Conservation (phyloP, 2,329 filamentous ascomycete genomes). For the Didymella segeticola region DNA sequence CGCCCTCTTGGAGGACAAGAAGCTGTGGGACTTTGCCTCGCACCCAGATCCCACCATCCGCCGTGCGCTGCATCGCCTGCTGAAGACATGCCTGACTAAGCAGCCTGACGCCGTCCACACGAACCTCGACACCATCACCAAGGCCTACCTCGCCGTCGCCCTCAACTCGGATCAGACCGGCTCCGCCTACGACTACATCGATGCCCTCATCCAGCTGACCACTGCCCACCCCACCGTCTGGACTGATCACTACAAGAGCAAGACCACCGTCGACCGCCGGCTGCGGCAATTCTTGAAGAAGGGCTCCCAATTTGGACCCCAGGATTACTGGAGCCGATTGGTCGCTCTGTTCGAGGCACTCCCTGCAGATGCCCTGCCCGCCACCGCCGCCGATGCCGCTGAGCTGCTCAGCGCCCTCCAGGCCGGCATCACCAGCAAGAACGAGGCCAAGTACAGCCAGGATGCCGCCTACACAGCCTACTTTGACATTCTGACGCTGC, state of each 20-base stretch:
- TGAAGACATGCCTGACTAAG: constrained; percentile 59
- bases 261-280: constrained; percentile 62
- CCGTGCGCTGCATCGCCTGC: constrained; percentile 63
- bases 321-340: constrained; percentile 76
- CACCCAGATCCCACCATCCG: constrained; percentile 65
- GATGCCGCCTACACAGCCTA: constrained; percentile 78
- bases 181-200: constrained; percentile 75
- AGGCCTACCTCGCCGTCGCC: constrained; percentile 75
- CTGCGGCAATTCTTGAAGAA: constrained; percentile 78
- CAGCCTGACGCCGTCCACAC: constrained; percentile 50
- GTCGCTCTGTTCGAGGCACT: constrained; percentile 65
- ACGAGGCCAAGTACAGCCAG: constrained; percentile 75
- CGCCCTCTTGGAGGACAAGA: constrained; percentile 68
- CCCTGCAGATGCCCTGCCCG: constrained; percentile 64
- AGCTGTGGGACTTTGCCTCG: constrained; percentile 65
- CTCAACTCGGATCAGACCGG: constrained; percentile 75
- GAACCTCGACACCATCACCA: constrained; percentile 64
- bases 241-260: constrained; percentile 68
- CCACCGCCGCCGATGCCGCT: constrained; percentile 60
- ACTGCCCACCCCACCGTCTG: constrained; percentile 72
- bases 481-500: constrained; percentile 63
- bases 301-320: constrained; percentile 79
- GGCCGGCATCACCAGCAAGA: constrained; percentile 73
- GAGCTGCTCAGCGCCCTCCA: constrained; percentile 72
- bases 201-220: constrained; percentile 72